Evolutionary conservation across 345 rosid genomes (phyloP), one percentile per base, ranked within the genome.

Genomic region (Turnera subulata): DNA sequence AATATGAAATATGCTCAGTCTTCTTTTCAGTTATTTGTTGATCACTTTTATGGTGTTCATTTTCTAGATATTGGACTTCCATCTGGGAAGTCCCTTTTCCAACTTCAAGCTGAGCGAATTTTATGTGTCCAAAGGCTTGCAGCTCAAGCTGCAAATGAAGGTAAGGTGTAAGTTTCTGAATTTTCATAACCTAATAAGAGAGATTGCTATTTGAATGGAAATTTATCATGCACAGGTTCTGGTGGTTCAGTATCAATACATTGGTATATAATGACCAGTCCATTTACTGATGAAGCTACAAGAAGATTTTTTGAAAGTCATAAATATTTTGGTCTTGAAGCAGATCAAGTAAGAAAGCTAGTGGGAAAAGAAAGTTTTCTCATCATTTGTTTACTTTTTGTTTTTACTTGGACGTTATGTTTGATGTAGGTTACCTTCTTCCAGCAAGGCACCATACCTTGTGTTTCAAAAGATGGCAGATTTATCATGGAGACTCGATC

Each of bases 201-300:
- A 39, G 37, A 47, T 20, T 23, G n/a, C 55, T 59, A 46, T 66
- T 33, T 39, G 44, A 37, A 68, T 58, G 35, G 8, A 3, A 23
- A 20, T 62, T 48, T 49, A 29, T 21, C 52, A 46, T 44, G 50
- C 58, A 62, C 69, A 82, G 90, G 81, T 73, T 73, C 90, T 49
- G 73, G 67, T 65, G 76, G 83, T 22, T 71, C 91, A 9, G 88
- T 71, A 50, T 61, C 75, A 48, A 85, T 93, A 68, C 99, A 81
- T 56, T 93, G 97, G 96, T 93, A 93, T 72, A 80, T 93, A 71
- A 93, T 93, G 99, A 93, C 99, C 56, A 93, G 99, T 64, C 99
- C 97, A 64, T 93, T 89, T 66, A 93, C 96, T 25, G 88, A 89
- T 78, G 94, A 85, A 37, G 74, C 84, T 21, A 89, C 99, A 23